phyloP scores from a whole-genome alignment of 345 rosid genomes.

The Garcia nutans region DNA sequence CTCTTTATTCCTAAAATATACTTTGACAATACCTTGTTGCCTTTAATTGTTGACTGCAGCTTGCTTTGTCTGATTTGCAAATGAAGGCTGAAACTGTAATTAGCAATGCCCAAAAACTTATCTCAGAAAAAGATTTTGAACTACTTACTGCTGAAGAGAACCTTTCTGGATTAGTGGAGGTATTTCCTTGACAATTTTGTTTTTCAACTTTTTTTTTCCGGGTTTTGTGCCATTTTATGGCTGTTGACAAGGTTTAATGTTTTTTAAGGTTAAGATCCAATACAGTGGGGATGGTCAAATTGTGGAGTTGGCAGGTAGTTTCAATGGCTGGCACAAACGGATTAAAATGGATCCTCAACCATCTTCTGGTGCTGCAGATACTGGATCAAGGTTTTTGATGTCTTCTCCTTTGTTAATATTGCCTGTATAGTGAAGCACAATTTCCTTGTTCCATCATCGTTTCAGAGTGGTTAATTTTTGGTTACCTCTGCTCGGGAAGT shows the following conservation, averaged over 20 bases:
- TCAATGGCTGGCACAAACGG: conserved; percentile 88
- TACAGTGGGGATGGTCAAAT: conserved; percentile 73
- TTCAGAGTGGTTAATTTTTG: background rate
- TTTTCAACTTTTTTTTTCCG: background rate
- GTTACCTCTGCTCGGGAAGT: background rate
- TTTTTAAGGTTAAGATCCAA: conserved; percentile 64
- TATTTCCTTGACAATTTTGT: conserved; percentile 16
- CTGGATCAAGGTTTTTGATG: conserved; percentile 46
- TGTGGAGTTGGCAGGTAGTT: conserved; percentile 94
- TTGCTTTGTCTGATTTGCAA: conserved; percentile 65
- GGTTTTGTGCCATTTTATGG: background rate
- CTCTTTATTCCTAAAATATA: background rate
- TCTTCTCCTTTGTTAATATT: conserved; percentile 1
- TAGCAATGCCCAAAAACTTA: conserved; percentile 59
- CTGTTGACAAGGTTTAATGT: conserved; percentile 1
- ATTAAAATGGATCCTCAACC: conserved; percentile 75
- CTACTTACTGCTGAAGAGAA: conserved; percentile 74
- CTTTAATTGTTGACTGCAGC: conserved; percentile 33
- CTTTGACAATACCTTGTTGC: background rate
- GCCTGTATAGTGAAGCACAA: background rate
- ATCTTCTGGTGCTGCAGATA: conserved; percentile 36
- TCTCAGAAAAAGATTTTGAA: conserved; percentile 73
- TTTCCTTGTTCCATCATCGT: background rate
- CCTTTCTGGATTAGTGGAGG: conserved; percentile 83
- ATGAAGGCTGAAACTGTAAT: conserved; percentile 71